Conservation (phyloP, 495 filamentous ascomycete species). For the Penicillium malachiteum region DNA sequence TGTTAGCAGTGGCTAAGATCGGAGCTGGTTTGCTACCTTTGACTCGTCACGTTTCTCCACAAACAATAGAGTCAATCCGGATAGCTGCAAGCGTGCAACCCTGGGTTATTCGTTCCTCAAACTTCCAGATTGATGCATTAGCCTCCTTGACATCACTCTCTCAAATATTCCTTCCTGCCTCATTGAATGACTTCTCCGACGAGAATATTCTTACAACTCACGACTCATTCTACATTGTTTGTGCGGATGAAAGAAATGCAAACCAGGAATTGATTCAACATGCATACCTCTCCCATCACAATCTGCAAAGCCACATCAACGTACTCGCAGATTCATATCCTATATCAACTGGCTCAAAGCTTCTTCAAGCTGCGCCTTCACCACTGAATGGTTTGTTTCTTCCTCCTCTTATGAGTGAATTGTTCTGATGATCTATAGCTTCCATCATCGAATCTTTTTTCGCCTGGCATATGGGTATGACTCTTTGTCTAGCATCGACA, state of each 20-base stretch:
- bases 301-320: constrained; percentile 66
- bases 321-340: constrained; percentile 61
- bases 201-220: constrained; percentile 25
- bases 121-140: constrained; percentile 2
- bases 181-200: constrained; percentile 25
- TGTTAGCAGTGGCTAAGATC: constrained; percentile 69
- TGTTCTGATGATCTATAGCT: constrained; percentile 35
- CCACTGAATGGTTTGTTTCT: constrained; percentile 58
- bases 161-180: constrained; percentile 31
- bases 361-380: constrained; percentile 72
- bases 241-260: constrained; percentile 66
- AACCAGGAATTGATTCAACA: constrained; percentile 69
- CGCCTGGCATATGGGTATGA: constrained; percentile 70
- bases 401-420: not conserved
- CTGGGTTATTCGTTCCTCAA: constrained; percentile 42
- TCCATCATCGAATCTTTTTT: constrained; percentile 83
- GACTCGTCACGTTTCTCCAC: constrained; percentile 58
- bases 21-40: constrained; percentile 75
- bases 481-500: constrained; percentile 66
- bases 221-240: constrained; percentile 34
- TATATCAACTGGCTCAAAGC: constrained; percentile 37
- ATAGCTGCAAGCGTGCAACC: constrained; percentile 45
- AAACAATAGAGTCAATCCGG: constrained; percentile 56
- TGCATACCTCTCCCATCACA: constrained; percentile 65
- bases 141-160: constrained; percentile 16